A percentile compares a stretch with the other conserved stretches of the same genome.
These are phyloP conservation scores for Suillus luteus DNA, from an alignment of 768 basidiomycete species.

Conservation along the genomic window DNA sequence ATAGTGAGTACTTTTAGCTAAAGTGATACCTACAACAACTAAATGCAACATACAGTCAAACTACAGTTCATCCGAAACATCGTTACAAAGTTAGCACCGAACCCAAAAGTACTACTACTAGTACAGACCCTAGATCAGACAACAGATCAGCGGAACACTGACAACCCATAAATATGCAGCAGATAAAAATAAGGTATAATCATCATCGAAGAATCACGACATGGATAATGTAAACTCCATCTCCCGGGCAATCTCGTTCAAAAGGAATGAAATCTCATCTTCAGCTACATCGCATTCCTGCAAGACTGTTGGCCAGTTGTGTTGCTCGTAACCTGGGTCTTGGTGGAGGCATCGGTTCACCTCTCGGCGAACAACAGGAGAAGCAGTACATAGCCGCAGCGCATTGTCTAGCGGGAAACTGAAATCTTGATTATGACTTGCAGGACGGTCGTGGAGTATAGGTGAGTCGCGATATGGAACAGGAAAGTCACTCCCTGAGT, in stretches of 20 bases:
- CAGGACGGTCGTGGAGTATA: not conserved
- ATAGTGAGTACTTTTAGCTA: not conserved
- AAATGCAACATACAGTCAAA: not conserved
- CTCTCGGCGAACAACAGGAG: conserved; percentile 22
- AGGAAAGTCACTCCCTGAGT: conserved; percentile 4
- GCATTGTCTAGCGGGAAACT: conserved; percentile 25
- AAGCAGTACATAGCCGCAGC: conserved; percentile 20
- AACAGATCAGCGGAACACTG: not conserved
- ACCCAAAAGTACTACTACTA: not conserved
- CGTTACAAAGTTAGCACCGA: not conserved
- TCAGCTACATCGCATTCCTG: conserved; percentile 23
- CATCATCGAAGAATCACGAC: not conserved
- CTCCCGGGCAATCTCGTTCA: conserved; percentile 31
- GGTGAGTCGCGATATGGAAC: conserved; percentile 19
- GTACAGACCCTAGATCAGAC: not conserved
- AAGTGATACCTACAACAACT: no score
- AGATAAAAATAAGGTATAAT: not conserved
- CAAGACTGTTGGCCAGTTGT: conserved; percentile 30
- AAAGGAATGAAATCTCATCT: conserved; percentile 19
- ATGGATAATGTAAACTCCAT: conserved; percentile 17
- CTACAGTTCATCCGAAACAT: not conserved
- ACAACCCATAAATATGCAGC: not conserved
- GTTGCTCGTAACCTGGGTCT: conserved; percentile 27
- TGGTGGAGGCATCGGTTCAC: conserved; percentile 28
- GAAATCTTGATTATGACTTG: not conserved